Evolutionary conservation across 305 asterid species (phyloP), one percentile per base, ranked within the genome.

Genomic region (Petunia hybrid): DNA sequence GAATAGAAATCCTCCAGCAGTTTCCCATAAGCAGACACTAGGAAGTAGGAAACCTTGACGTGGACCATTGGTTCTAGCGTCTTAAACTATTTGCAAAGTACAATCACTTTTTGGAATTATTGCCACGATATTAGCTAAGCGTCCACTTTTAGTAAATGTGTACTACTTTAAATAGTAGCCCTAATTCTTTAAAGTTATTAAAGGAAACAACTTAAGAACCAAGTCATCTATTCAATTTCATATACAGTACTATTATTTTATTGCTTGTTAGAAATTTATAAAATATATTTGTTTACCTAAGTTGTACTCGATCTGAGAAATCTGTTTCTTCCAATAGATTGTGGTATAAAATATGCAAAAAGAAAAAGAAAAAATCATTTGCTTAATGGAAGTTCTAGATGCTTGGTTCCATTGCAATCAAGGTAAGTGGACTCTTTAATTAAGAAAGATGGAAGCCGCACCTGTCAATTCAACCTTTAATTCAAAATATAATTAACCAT

Each of bases 351-450:
- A 8, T 12, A 35, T 6, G 6, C 6, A 48, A 48, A 71, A 48
- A 31, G 31, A 22, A 22, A 22, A 22, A 22, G 31, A 22, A 22
- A 22, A 5, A 48, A 71, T 2, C 31, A 71, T 31, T 48, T 71
- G 35, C 78, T 71, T 0, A 48, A 35, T 71, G 31, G n/a, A 74
- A 59, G 84, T 57, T 80, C 84, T 66, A 71, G 82, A 76, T 43
- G 71, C 16, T 45, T 76, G 46, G 60, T 57, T 8, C 71, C 73
- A 80, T 35, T 68, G 76, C 76, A 43, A 38, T 83, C 76, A 67
- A 66, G 60, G 67, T 31, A 46, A 22, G 76, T 57, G 82, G 80
- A 60, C 64, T 63, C 39, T 56, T 77, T 16, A 46, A 41, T 57
- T 42, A 60, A 59, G 39, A 77, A 77, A 41, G 67, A 3, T 14